Evolutionary conservation across 371 early-diverging fungal genomes (phyloP), one percentile per base, ranked within the genome.

Genomic region (Lichtheimia hyalospora): DNA sequence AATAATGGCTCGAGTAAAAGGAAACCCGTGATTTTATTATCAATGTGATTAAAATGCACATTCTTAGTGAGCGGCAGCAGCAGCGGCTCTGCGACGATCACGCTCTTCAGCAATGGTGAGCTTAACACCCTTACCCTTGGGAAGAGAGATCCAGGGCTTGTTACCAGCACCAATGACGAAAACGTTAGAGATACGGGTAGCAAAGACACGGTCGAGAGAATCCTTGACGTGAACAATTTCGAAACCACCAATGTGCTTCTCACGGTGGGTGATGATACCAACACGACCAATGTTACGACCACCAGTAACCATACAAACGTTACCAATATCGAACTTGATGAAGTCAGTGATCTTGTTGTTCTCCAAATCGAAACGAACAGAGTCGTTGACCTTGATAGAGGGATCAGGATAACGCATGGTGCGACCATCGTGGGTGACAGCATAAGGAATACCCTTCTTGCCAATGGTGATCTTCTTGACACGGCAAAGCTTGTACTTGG

Each of bases 331-430:
- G 84, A 99, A 97, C 87, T 94, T 94, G 87, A 96, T 79, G 77
- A 89, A 92, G 67, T 94, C 99, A 61, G 84, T 82, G 70, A 98
- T 88, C 92, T 98, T 99, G 78, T 91, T 88, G 55, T 87, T 85
- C 74, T 91, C 96, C 54, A 99, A 69, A 83, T 99, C 96, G 72
- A 98, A 79, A 89, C 97, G 98, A 83, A 99, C 84, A 65, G 99
- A 96, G 87, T 99, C 99, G 92, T 96, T 96, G 70, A 91, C 94
- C 89, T 96, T 93, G 89, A 99, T 91, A 78, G 89, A 71, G 69
- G 99, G 99, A 89, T 99, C 98, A 69, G 97, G 98, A 92, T 97
- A 99, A 77, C 99, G 99, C 84, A 99, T 89, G 73, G 99, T 98
- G 79, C 97, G 96, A 58, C 99, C 99, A 81, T 99, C 99, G 87